phyloP scores from a whole-genome alignment of 148 eudicot genomes.

The Camellia lanceoleosa region DNA sequence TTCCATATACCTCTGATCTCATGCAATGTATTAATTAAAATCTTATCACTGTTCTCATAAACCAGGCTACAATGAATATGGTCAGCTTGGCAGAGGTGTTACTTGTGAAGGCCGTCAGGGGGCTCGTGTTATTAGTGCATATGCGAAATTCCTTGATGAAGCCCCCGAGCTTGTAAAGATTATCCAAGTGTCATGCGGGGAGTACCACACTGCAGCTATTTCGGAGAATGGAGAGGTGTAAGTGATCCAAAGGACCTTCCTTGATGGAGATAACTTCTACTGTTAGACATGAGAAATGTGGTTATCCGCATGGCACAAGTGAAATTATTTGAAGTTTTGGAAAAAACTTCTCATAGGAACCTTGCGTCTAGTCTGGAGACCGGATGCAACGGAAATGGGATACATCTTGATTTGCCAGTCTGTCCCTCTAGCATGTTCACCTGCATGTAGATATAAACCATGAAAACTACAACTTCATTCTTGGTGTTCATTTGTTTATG shows the following conservation, averaged over 20 bases:
- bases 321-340: conserved; percentile 20
- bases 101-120: conserved; percentile 95
- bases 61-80: conserved; percentile 96
- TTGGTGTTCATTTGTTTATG: neutral
- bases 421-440: conserved; percentile 1
- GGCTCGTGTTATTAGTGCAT: conserved; percentile 73
- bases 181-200: conserved; percentile 85
- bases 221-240: conserved; percentile 95
- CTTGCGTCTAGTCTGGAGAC: conserved; percentile 11
- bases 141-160: conserved; percentile 86
- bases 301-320: conserved; percentile 34
- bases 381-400: conserved; percentile 8
- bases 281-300: conserved; percentile 24
- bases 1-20: neutral
- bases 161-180: conserved; percentile 92
- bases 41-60: conserved; percentile 30
- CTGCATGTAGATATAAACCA: neutral
- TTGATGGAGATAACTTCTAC: conserved; percentile 30
- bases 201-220: conserved; percentile 94
- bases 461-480: neutral
- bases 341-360: conserved; percentile 7
- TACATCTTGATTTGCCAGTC: neutral
- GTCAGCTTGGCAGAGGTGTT: conserved; percentile 98
- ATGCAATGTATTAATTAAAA: conserved; percentile 19
- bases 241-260: conserved; percentile 51